These are phyloP conservation scores for Gastrodia elata DNA, from an alignment of 106 monocot genomes.

Conservation along the genomic window DNA sequence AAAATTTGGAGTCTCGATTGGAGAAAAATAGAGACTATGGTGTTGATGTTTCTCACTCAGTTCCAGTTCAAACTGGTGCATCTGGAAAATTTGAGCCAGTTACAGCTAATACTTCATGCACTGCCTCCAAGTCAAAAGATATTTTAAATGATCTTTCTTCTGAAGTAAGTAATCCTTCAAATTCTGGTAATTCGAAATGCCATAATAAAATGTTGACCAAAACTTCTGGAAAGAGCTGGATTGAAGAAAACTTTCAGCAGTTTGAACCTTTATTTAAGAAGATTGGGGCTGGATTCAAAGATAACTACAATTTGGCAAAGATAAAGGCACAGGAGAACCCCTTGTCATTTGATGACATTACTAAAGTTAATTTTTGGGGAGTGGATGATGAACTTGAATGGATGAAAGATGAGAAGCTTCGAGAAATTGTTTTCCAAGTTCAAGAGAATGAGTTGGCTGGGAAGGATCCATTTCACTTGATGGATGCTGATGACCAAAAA, in stretches of 20 bases:
- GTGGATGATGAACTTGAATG: constrained; percentile 65
- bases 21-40: constrained; percentile 8
- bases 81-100: constrained; percentile 6
- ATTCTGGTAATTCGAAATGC: constrained; percentile 10
- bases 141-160: constrained; percentile 6
- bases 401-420: constrained; percentile 76
- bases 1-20: not conserved
- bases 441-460: constrained; percentile 72
- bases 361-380: constrained; percentile 31
- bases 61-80: not conserved
- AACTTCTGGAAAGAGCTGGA: constrained; percentile 32
- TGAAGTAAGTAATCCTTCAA: not conserved
- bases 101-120: not conserved
- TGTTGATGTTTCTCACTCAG: not conserved
- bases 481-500: constrained; percentile 41
- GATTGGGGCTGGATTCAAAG: constrained; percentile 51
- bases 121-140: not conserved
- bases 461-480: constrained; percentile 66
- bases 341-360: constrained; percentile 20
- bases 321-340: constrained; percentile 38
- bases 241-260: constrained; percentile 49
- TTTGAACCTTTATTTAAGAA: constrained; percentile 47
- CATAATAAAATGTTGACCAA: constrained; percentile 4
- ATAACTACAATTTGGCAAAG: constrained; percentile 65
- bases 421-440: constrained; percentile 71